Conservation (phyloP, 2,329 filamentous ascomycete genomes). For the Nemania bipapillata region DNA sequence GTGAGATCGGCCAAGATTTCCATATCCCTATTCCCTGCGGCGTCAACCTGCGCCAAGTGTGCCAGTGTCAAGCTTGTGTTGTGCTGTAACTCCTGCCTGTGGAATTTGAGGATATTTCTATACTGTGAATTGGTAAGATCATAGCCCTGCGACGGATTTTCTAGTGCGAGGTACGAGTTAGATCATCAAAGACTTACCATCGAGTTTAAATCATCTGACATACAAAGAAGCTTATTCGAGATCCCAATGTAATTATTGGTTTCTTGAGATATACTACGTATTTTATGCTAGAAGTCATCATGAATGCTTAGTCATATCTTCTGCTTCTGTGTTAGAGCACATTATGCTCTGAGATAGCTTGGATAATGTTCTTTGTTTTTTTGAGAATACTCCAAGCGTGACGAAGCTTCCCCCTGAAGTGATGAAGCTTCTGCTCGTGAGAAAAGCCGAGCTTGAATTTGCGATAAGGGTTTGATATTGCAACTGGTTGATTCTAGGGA, state of each 20-base stretch:
- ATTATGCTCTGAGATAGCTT: constrained; percentile 15
- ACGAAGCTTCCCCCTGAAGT: constrained; percentile 17
- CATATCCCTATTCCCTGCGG: constrained; percentile 11
- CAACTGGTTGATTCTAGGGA: constrained; percentile 24
- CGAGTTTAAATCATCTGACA: constrained; percentile 25
- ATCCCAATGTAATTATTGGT: constrained; percentile 23
- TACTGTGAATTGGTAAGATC: neutral
- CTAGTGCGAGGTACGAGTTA: too few relatives aligned
- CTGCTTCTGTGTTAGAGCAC: neutral
- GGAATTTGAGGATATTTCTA: neutral
- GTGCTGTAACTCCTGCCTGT: neutral
- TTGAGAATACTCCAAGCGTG: constrained; percentile 16
- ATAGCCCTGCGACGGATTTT: neutral
- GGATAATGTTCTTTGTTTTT: constrained; percentile 12
- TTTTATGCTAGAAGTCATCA: constrained; percentile 11
- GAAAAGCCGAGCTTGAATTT: constrained; percentile 26
- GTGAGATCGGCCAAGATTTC: neutral
- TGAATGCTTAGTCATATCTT: neutral
- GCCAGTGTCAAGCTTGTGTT: constrained; percentile 4
- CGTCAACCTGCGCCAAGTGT: constrained; percentile 14
- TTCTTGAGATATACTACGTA: constrained; percentile 19
- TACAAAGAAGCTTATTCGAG: constrained; percentile 21
- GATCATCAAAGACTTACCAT: constrained; percentile 24
- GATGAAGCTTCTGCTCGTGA: constrained; percentile 23
- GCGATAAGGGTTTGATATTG: constrained; percentile 21